Percentiles rank a stretch among this genome's conserved stretches.
Evolutionary conservation across 441 rosid species (phyloP).

Genomic region (Kokia cookei): DNA sequence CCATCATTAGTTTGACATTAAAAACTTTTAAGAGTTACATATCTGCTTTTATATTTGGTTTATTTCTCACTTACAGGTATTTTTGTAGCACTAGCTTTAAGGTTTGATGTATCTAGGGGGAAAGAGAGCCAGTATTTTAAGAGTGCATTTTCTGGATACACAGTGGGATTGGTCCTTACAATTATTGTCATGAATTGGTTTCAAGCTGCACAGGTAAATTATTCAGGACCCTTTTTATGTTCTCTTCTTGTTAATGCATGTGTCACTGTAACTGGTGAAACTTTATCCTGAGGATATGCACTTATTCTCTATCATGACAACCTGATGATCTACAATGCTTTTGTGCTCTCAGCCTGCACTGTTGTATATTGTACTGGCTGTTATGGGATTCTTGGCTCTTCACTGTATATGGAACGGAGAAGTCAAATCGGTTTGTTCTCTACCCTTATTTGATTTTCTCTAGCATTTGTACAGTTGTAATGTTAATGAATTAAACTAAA

Average conservation of each 20-base stretch:
- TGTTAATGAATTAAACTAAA: background rate
- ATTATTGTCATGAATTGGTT: conserved; percentile 98
- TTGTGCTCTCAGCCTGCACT: conserved; percentile 76
- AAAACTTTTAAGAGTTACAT: background rate
- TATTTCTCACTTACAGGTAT: conserved; percentile 47
- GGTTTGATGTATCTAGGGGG: conserved; percentile 91
- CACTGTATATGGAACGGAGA: conserved; percentile 91
- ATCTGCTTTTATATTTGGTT: background rate
- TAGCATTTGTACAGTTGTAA: background rate
- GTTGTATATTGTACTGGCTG: conserved; percentile 86
- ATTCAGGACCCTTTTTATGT: background rate
- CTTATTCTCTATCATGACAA: background rate
- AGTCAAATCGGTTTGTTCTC: conserved; percentile 66
- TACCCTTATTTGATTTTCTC: background rate
- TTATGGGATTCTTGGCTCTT: conserved; percentile 81
- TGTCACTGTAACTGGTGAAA: background rate
- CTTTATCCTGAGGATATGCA: background rate
- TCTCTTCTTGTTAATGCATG: background rate
- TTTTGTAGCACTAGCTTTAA: conserved; percentile 87
- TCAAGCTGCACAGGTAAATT: conserved; percentile 90
- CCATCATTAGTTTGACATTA: background rate
- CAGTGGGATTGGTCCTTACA: conserved; percentile 68
- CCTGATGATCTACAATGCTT: background rate
- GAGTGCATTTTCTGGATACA: conserved; percentile 89
- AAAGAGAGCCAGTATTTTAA: conserved; percentile 81